Evolutionary conservation across 129 eudicot species (phyloP), one percentile per base, ranked within the genome.

Genomic region (Dittrichia graveolens): DNA sequence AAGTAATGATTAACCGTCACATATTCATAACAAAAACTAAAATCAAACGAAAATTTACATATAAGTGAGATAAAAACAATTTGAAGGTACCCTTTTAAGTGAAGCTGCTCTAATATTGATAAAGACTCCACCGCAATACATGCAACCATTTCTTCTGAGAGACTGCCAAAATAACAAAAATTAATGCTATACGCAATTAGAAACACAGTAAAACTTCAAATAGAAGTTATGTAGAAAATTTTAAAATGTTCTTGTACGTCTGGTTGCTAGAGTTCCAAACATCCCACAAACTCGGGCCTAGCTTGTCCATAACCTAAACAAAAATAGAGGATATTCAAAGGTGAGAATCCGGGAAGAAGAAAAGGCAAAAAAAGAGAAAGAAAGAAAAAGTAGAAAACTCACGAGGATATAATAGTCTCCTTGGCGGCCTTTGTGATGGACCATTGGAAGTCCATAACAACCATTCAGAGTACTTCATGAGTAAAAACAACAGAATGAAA

Each of bases 201-300:
- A 38, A 6, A 4, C 12, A 18, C 53, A 79, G 71, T 2, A 3
- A 24, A 46, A 11, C 24, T 5, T 45, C 2, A 65, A 65, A 6
- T 8, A 54, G 67, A 31, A 38, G 12, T 15, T 43, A 19, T 64
- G 24, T 57, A 57, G 40, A 11, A 70, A 57, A 2, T 10, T 35
- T 8, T 59, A 8, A 59, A 34, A 16, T 59, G 31, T 71, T 63
- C 9, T n/a, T 83, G 3, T 85, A 83, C 91, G 42, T 70, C 62
- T 86, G 91, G 62, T 80, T 80, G 73, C 75, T 83, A 74, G 87
- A 83, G 81, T 92, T 89, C 98, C 98, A 92, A 65, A 92, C 91
- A 77, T 92, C 98, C 96, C 96, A 92, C 71, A 92, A 75, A 85
- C 96, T 92, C 9, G 98, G 98, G 67, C 98, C 98, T 48, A 92